Percentiles rank a stretch among this genome's conserved stretches.
Conservation (phyloP, 306 rosid genomes). For the Lathyrus tuberosus region DNA sequence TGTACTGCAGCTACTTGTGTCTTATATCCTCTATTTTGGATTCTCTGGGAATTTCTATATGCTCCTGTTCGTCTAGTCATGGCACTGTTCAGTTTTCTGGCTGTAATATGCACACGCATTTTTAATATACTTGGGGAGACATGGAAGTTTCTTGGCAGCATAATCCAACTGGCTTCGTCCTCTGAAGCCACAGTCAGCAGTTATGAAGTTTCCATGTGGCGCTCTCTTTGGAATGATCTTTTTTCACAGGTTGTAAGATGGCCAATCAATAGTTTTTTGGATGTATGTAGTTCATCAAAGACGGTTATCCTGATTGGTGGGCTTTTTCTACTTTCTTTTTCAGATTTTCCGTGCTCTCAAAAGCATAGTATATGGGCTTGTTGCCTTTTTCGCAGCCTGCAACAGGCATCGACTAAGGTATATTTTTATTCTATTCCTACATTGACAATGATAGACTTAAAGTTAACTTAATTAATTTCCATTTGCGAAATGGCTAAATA, state of each 20-base stretch:
- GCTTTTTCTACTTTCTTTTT: constrained; percentile 27
- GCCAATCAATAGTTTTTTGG: constrained; percentile 26
- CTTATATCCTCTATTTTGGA: constrained; percentile 69
- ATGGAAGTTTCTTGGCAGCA: constrained; percentile 59
- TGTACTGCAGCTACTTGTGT: constrained; percentile 63
- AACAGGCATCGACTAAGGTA: constrained; percentile 98
- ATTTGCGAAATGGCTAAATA: neutral
- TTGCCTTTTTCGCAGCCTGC: constrained; percentile 88
- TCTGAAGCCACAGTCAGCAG: constrained; percentile 67
- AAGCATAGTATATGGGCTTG: constrained; percentile 84
- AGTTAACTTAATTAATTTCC: neutral
- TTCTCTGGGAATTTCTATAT: constrained; percentile 68
- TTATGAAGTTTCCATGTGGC: constrained; percentile 81
- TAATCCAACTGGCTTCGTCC: constrained; percentile 69
- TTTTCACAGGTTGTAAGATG: constrained; percentile 74
- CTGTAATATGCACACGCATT: constrained; percentile 43
- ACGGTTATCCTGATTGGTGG: constrained; percentile 36
- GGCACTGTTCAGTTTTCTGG: constrained; percentile 52
- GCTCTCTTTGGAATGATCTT: constrained; percentile 89
- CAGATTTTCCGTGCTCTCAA: constrained; percentile 92
- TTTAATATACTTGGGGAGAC: constrained; percentile 48
- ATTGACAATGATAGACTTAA: neutral
- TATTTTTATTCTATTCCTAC: constrained; percentile 34
- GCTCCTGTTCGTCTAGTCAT: constrained; percentile 68
- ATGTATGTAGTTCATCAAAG: constrained; percentile 12